Conservation (phyloP, 139 green algal genomes). For the Tetraselmis striata region DNA sequence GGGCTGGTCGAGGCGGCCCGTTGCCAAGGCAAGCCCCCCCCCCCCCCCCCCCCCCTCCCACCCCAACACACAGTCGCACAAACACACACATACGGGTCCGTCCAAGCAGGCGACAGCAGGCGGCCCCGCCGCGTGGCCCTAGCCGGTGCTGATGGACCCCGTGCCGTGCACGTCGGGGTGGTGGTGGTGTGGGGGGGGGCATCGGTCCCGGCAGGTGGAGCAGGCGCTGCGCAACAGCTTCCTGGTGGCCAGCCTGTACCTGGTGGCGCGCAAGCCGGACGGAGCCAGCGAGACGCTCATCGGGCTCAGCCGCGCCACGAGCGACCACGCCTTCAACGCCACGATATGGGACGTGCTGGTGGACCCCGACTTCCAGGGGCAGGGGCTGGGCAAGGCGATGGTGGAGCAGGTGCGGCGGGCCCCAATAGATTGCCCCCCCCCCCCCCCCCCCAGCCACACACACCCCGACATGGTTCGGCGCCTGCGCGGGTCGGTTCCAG, state of each 20-base stretch:
- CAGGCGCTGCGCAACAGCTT: constrained; percentile 83
- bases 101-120: too few species aligned
- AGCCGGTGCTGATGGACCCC: too few species aligned
- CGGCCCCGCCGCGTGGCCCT: too few species aligned
- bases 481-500: too few species aligned
- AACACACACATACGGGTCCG: too few species aligned
- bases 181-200: too few species aligned
- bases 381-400: constrained; percentile 88
- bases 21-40: constrained; percentile 63
- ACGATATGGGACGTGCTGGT: constrained; percentile 98
- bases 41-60: too few species aligned
- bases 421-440: too few species aligned
- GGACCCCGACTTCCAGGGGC: constrained; percentile 76
- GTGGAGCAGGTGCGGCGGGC: constrained; percentile 80
- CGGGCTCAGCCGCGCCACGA: constrained; percentile 79
- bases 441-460: too few species aligned
- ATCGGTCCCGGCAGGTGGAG: constrained; percentile 57
- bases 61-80: too few species aligned
- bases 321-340: constrained; percentile 94
- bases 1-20: constrained; percentile 75
- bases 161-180: too few species aligned
- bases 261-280: constrained; percentile 17
- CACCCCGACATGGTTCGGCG: too few species aligned
- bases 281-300: constrained; percentile 47
- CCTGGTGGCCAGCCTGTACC: constrained; percentile 70